These are phyloP conservation scores for Ulota crispa DNA, from an alignment of 225 moss, liverwort and hornwort species.

Conservation along the genomic window DNA sequence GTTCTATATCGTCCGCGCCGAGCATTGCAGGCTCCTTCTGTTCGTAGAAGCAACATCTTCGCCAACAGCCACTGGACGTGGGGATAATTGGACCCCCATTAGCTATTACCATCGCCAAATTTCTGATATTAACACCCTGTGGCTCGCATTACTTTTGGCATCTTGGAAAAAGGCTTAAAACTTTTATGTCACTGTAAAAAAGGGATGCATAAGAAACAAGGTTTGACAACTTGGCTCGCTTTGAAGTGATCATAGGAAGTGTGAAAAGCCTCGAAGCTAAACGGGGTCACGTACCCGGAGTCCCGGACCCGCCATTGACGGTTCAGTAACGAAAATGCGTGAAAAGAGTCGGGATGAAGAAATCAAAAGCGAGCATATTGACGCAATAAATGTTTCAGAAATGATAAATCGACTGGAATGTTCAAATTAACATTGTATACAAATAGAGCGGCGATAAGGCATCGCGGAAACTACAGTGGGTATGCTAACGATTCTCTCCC, in stretches of 20 bases:
- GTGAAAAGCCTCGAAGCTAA: no score
- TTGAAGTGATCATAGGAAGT: no score
- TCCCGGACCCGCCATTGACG: no score
- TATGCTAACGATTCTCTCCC: constrained; percentile 31
- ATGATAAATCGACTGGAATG: constrained; percentile 26
- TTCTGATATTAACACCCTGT: background rate
- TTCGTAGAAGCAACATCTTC: background rate
- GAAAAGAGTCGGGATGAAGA: no score
- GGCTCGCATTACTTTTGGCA: background rate
- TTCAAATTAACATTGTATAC: constrained; percentile 39
- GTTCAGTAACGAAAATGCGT: no score
- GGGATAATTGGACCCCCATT: background rate
- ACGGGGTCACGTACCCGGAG: no score
- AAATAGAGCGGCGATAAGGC: constrained; percentile 44
- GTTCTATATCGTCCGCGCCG: background rate
- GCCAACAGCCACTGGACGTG: background rate
- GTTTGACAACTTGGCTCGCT: constrained; percentile 1
- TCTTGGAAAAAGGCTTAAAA: background rate
- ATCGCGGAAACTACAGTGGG: constrained; percentile 40
- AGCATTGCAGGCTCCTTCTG: background rate
- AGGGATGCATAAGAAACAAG: background rate
- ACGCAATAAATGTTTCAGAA: constrained; percentile 6
- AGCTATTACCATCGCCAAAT: constrained; percentile 5
- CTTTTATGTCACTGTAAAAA: background rate
- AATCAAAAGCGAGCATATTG: background rate